These are phyloP conservation scores for Scedosporium apiospermum DNA, from an alignment of 2,329 filamentous ascomycete genomes.

Conservation along the genomic window DNA sequence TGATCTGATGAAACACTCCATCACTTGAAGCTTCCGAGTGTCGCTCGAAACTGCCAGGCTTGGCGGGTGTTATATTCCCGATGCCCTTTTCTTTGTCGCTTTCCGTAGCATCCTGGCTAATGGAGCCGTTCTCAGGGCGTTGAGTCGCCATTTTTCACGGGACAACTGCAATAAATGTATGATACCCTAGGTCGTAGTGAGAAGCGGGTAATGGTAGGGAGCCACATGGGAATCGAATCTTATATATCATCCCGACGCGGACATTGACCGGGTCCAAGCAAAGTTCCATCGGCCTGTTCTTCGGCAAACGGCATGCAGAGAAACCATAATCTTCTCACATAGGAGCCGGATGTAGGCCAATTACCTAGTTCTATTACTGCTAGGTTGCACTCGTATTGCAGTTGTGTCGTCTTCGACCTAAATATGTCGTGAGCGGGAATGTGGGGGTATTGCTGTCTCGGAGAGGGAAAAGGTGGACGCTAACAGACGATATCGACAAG, in stretches of 20 bases:
- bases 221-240: neutral
- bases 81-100: neutral
- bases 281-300: neutral
- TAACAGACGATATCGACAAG: neutral
- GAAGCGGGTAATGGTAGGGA: neutral
- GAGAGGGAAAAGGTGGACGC: neutral
- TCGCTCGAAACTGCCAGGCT: neutral
- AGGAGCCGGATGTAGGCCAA: neutral
- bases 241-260: neutral
- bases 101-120: neutral
- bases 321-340: neutral
- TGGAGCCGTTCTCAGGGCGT: neutral
- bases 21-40: neutral
- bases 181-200: neutral
- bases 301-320: neutral
- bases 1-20: neutral
- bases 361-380: neutral
- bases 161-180: neutral
- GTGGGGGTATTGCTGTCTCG: neutral
- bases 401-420: neutral
- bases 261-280: neutral
- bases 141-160: neutral
- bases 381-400: neutral
- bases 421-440: conserved; percentile 1
- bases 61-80: neutral